Evolutionary conservation across 2,329 filamentous ascomycete species (phyloP), one percentile per base, ranked within the genome.

Genomic region (Verticillium longisporum): DNA sequence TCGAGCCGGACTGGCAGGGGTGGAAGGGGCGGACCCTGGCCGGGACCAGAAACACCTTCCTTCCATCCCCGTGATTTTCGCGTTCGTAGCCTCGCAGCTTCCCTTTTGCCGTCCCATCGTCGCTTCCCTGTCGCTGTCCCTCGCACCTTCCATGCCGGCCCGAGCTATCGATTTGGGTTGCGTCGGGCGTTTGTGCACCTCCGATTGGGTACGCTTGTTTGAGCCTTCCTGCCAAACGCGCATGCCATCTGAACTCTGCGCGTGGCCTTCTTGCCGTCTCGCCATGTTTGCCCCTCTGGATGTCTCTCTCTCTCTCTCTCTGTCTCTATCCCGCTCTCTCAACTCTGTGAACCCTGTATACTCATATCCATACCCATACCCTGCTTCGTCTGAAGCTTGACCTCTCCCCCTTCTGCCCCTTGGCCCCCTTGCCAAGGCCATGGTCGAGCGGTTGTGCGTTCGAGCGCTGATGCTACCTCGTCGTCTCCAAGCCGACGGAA

Each of bases 181-280:
- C 41, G 18, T 21, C n/a, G n/a, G 41, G 21, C 41, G 41, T 21
- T n/a, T 4, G 21, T n/a, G 41, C n/a, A 7, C 38, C 57, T 38
- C 59, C 60, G 61, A 64, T 64, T 64, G 57, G 63, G 41, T 45
- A 61, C 61, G 63, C 61, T 64, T 64, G 63, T 64, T 64, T 63
- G 57, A 26, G 63, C 63, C 57, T 56, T 26, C n/a, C 61, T 54
- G 57, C 61, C 55, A 63, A 56, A 59, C 45, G 61, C 26, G 59
- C 59, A 61, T 64, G 63, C 59, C 63, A 64, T 64, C 63, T 61
- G 63, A 64, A 64, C 61, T 63, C 61, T 58, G 14, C 36, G 57
- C 61, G 26, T 63, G 55, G 37, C 36, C 56, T 57, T 34, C 59
- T 57, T 33, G 32, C 32, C 34, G 6, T 26, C 5, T 7, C 55